Base-by-base conservation (phyloP, 352 stramenopile genomes). In the Globisporangium megalacanthum region DNA sequence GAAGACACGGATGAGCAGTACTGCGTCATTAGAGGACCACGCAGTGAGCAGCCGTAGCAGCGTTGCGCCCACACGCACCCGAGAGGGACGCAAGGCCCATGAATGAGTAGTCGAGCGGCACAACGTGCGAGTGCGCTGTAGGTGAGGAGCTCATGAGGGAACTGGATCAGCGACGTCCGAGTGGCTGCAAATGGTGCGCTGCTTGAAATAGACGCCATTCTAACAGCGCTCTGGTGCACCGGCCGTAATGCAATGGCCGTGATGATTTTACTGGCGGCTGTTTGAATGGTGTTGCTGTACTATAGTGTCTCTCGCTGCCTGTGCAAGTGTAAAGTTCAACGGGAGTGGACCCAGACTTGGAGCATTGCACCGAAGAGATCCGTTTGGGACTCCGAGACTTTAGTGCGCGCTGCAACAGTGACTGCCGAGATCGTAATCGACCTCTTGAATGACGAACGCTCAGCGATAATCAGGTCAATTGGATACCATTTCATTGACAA, bases 61-160 rank as follows among this genome's bases (percentile, higher is more conserved):
- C 25, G 25, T 29, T 4, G 25, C 25, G 25, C 25, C 25, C 25
- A 29, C 25, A 29, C 64, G 10, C 58, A 89, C 79, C 79, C 49
- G 75, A 79, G 11, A 88, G 67, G 1, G 66, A 59, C 0, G 64
- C 33, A 20, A 89, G 71, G 1, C 77, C 75, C 75, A 89, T 86
- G 65, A 89, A 89, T 9, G 79, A 89, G 51, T 79, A 89, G 59
- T 88, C 77, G 17, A 89, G 61, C 2, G 75, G 77, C 13, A 70
- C 57, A 0, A 58, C 36, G 42, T 62, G 49, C 8, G 49, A 15
- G 7, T 47, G 49, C 49, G 33, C 20, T 42, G 49, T 35, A 10
- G 48, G 35, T 9, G 41, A 42, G 15, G 29, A 25, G n/a, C 48
- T 56, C 56, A 54, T 49, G 8, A 10, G 8, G 14, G 15, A 29